phyloP scores from a whole-genome alignment of 768 basidiomycete genomes.

The Russula sp. region DNA sequence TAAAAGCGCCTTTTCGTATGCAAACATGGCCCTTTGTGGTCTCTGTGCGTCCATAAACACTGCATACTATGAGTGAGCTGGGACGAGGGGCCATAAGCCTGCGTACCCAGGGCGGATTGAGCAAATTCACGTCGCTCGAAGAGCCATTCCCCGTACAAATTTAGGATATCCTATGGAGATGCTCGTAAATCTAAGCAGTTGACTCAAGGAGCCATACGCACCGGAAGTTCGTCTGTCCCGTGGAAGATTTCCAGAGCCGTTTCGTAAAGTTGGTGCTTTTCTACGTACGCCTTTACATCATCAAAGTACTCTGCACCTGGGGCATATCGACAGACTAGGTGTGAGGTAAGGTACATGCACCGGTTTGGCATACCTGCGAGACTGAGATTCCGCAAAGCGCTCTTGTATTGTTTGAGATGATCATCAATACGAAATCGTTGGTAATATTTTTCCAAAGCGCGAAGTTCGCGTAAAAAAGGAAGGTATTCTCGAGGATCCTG shows the following conservation, averaged over 20 bases:
- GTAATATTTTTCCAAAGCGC: conserved; percentile 69
- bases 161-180: conserved; percentile 47
- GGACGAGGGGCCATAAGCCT: too few relatives aligned
- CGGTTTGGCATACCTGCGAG: conserved; percentile 46
- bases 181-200: not conserved
- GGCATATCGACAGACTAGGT: not conserved
- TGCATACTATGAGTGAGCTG: conserved; percentile 25
- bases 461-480: conserved; percentile 88
- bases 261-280: conserved; percentile 67
- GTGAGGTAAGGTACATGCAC: not conserved
- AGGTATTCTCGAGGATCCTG: conserved; percentile 98
- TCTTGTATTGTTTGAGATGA: conserved; percentile 68
- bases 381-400: conserved; percentile 67
- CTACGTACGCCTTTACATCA: conserved; percentile 74
- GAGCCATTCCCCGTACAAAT: conserved; percentile 79
- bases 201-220: conserved; percentile 28
- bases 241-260: conserved; percentile 71
- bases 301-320: conserved; percentile 64
- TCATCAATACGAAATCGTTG: conserved; percentile 92
- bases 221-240: conserved; percentile 54
- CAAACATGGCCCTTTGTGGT: conserved; percentile 68
- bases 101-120: conserved; percentile 74
- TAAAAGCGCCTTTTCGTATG: conserved; percentile 78
- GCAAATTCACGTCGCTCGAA: conserved; percentile 78
- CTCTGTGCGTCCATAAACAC: conserved; percentile 68